Evolutionary conservation across 2,329 filamentous ascomycete species (phyloP).

Genomic region (Dendryphion nanum): DNA sequence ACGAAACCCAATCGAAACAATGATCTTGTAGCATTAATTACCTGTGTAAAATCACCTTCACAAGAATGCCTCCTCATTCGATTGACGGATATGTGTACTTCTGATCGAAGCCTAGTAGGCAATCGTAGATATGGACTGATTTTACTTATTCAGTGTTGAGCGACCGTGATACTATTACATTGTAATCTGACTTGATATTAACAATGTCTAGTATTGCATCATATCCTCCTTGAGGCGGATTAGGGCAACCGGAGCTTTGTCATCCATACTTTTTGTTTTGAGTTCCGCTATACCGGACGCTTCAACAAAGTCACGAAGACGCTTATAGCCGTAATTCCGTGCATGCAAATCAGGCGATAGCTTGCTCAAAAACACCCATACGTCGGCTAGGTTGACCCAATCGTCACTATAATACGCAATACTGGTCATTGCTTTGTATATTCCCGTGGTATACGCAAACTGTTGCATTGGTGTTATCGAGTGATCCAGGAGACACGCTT

Average conservation of each 20-base stretch:
- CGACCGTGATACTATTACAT: too few species aligned
- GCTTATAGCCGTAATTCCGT: constrained; percentile 25
- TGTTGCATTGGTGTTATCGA: constrained; percentile 27
- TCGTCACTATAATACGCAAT: constrained; percentile 15
- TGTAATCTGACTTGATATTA: too few species aligned
- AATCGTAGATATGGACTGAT: too few species aligned
- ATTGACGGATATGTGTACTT: too few species aligned
- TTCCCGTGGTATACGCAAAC: constrained; percentile 30
- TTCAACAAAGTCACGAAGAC: constrained; percentile 12
- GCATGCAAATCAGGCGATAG: constrained; percentile 23
- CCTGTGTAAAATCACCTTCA: too few species aligned
- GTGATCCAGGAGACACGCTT: constrained; percentile 19
- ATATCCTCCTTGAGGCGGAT: constrained; percentile 14
- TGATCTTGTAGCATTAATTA: too few species aligned
- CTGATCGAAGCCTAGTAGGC: too few species aligned
- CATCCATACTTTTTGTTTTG: constrained; percentile 6
- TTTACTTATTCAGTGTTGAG: too few species aligned
- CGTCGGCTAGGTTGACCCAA: constrained; percentile 24
- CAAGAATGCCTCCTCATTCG: too few species aligned
- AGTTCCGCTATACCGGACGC: constrained; percentile 14
- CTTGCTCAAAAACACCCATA: constrained; percentile 17
- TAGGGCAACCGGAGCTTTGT: constrained; percentile 9
- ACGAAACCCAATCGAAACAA: too few species aligned
- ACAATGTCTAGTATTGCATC: too few species aligned
- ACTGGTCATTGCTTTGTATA: constrained; percentile 20